phyloP scores from a whole-genome alignment of 139 green algal species.

The Tetraselmis striata region DNA sequence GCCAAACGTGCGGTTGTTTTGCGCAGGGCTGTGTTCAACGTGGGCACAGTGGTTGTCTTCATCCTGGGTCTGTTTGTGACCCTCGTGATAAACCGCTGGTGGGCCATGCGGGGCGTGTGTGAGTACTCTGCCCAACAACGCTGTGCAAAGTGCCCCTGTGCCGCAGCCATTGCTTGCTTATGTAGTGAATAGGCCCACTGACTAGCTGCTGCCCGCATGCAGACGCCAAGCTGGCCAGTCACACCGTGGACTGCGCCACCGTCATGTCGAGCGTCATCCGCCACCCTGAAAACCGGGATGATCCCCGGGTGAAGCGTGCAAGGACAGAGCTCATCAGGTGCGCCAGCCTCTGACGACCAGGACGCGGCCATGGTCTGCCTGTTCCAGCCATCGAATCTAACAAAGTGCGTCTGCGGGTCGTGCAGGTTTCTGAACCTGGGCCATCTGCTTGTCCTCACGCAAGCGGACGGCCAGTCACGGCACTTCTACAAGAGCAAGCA shows the following conservation, averaged over 20 bases:
- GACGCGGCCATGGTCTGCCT: no score
- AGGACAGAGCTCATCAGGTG: background rate
- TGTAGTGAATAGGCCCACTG: no score
- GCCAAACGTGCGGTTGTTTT: background rate
- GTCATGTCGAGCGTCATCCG: background rate
- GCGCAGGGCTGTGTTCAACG: slow-evolving; percentile 22
- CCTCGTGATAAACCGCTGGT: slow-evolving; percentile 30
- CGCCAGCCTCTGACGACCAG: no score
- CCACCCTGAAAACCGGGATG: background rate
- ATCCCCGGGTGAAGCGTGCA: background rate
- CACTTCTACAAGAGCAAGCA: background rate
- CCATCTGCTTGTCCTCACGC: slow-evolving; percentile 22
- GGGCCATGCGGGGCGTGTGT: slow-evolving; percentile 7
- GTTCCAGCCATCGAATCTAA: no score
- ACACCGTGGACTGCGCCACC: background rate
- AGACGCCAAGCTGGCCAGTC: background rate
- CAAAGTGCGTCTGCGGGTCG: no score
- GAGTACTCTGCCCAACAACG: background rate
- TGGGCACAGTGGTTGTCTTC: slow-evolving; percentile 18
- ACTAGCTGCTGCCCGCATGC: no score
- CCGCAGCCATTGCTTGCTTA: no score
- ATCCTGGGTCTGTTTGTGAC: slow-evolving; percentile 25
- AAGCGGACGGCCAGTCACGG: slow-evolving; percentile 10
- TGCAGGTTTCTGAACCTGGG: slow-evolving; percentile 20
- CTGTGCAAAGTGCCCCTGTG: background rate